These are phyloP conservation scores for Cynara cardunculus DNA, from an alignment of 129 eudicot genomes.

Conservation along the genomic window DNA sequence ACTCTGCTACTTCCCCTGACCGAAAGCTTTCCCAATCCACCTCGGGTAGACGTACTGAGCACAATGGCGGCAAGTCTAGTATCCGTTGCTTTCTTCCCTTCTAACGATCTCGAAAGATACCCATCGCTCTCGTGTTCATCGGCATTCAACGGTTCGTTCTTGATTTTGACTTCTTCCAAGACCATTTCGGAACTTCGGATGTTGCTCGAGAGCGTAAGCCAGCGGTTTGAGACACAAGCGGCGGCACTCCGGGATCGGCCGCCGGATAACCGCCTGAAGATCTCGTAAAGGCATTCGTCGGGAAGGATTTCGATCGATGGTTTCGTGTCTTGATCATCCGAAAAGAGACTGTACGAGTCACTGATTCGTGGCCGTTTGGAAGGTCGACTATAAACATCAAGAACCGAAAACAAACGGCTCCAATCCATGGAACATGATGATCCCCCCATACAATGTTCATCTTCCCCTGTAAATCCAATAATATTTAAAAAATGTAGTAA, in stretches of 20 bases:
- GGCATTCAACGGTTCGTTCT: not conserved
- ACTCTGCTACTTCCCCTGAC: conserved; percentile 70
- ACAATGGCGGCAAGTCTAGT: conserved; percentile 85
- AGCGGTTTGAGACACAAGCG: conserved; percentile 87
- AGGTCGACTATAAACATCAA: conserved; percentile 52
- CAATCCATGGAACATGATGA: conserved; percentile 52
- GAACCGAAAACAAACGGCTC: conserved; percentile 36
- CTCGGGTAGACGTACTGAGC: conserved; percentile 79
- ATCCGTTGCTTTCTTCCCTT: conserved; percentile 90
- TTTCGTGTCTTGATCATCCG: conserved; percentile 28
- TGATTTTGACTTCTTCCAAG: conserved; percentile 18
- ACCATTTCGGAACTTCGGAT: conserved; percentile 49
- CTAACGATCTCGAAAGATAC: conserved; percentile 73
- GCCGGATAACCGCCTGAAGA: conserved; percentile 64
- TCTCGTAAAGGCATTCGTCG: conserved; percentile 90
- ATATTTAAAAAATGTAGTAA: not conserved
- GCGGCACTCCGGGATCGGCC: conserved; percentile 61
- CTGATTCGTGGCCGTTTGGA: conserved; percentile 54
- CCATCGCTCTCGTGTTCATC: conserved; percentile 61
- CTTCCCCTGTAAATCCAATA: conserved; percentile 53
- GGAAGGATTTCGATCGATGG: conserved; percentile 72
- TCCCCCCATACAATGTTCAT: conserved; percentile 40
- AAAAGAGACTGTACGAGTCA: conserved; percentile 34
- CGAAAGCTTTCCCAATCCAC: conserved; percentile 96
- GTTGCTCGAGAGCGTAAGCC: conserved; percentile 61